phyloP scores from a whole-genome alignment of 2,329 filamentous ascomycete species.

The Arthrobotrys musiformis region DNA sequence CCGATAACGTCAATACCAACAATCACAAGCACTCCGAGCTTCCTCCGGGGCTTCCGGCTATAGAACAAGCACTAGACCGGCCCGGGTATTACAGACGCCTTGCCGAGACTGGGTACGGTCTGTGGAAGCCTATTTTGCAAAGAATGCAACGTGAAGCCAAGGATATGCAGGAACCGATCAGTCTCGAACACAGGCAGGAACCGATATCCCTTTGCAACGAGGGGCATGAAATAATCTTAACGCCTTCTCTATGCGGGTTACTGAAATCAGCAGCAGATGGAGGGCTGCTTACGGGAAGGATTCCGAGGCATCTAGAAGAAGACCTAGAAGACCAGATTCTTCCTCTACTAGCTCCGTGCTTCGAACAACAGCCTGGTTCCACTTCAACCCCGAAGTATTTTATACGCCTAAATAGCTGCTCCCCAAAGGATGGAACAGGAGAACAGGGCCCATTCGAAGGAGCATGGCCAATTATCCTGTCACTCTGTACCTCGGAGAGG shows the following conservation, averaged over 20 bases:
- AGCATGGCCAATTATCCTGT: background rate
- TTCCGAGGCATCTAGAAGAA: conserved; percentile 3
- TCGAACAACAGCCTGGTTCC: background rate
- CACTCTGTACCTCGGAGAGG: background rate
- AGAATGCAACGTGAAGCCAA: conserved; percentile 10
- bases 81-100: background rate
- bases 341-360: background rate
- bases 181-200: background rate
- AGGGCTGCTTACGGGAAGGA: background rate
- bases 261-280: conserved; percentile 5
- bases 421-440: conserved; percentile 24
- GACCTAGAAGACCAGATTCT: conserved; percentile 5
- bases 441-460: background rate
- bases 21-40: background rate
- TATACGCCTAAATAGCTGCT: conserved; percentile 20
- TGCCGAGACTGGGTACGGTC: background rate
- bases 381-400: background rate
- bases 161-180: background rate
- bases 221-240: background rate
- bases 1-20: background rate
- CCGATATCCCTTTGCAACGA: background rate
- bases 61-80: background rate
- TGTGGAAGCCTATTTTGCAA: conserved; percentile 18
- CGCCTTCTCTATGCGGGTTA: background rate
- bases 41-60: background rate